phyloP scores from a whole-genome alignment of 2,329 filamentous ascomycete species.

The Pestalotiopsis sp. region DNA sequence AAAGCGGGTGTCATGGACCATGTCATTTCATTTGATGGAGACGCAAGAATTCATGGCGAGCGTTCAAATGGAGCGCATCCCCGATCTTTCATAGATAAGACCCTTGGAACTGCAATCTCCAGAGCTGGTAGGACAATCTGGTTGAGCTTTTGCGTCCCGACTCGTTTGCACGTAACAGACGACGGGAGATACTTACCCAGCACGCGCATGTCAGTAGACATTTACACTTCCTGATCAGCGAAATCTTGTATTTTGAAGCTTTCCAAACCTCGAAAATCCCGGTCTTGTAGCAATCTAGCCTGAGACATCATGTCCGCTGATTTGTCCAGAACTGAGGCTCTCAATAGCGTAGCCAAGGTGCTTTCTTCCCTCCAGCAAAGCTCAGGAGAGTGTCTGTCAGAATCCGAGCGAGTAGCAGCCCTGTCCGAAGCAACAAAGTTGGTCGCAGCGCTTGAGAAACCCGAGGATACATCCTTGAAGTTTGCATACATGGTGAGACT shows the following conservation, averaged over 20 bases:
- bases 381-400: background rate
- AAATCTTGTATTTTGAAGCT: background rate
- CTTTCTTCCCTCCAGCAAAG: background rate
- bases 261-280: too few species aligned
- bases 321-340: background rate
- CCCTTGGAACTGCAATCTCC: background rate
- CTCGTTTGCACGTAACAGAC: background rate
- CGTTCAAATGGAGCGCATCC: background rate
- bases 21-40: background rate
- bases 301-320: background rate
- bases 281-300: too few species aligned
- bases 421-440: background rate
- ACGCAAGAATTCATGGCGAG: background rate
- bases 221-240: background rate
- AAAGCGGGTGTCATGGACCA: background rate
- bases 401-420: background rate
- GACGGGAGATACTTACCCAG: background rate
- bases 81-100: background rate
- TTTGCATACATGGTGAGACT: background rate
- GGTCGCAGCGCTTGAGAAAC: slow-evolving; percentile 4
- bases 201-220: background rate
- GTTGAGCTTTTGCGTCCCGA: background rate
- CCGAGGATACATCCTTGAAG: background rate
- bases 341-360: background rate
- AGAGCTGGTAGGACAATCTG: background rate